Evolutionary conservation across 1,284 basidiomycete species (phyloP), one percentile per base, ranked within the genome.

Genomic region (Marasmius fiardii): DNA sequence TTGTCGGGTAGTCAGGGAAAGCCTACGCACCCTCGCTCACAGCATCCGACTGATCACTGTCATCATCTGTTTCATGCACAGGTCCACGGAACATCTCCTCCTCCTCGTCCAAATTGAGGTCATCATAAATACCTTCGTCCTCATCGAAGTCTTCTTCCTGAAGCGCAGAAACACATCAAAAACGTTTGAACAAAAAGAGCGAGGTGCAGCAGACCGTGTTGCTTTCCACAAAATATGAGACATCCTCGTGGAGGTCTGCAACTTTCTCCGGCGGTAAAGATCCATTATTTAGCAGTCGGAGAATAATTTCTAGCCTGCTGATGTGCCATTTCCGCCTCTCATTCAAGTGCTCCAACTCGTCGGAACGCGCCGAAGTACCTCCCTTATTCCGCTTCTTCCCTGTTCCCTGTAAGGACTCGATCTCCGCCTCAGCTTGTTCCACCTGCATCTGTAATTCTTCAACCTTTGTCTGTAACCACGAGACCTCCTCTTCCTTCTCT

Each of bases 91-190:
- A 94, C 65, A 90, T 87, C 75, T 95, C 96, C 68, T 99, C 95
- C 69, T 98, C 94, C 67, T 98, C 96, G 65, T 98, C 93, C 51
- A 99, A 88, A 65, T 94, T 93, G 63, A 99, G 92, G 45, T 99
- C 96, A 67, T 99, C 97, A 66, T 99, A 99, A 58, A 99, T 93
- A 51, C 93, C 95, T 69, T 96, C 92, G 67, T 99, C 94, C 71
- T 97, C 96, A 60, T 98, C 94, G 70, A 98, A 99, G 67, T 94
- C 92, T 67, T 99, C 97, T 60, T 97, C 95, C 94, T 96, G 67
- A 18, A 37, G 16, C 16, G 52, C 51, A 41, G 55, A 44, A 53
- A 39, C 52, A 28, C 41, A 53, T 52, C 43, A 39, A 39, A 47
- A 53, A 33, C 28, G 44, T 37, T 35, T 43, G 26, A 23, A 24